A percentile compares a stretch with the other conserved stretches of the same genome.
Conservation (phyloP, 2,329 filamentous ascomycete species). For the Colletotrichum paranaense region DNA sequence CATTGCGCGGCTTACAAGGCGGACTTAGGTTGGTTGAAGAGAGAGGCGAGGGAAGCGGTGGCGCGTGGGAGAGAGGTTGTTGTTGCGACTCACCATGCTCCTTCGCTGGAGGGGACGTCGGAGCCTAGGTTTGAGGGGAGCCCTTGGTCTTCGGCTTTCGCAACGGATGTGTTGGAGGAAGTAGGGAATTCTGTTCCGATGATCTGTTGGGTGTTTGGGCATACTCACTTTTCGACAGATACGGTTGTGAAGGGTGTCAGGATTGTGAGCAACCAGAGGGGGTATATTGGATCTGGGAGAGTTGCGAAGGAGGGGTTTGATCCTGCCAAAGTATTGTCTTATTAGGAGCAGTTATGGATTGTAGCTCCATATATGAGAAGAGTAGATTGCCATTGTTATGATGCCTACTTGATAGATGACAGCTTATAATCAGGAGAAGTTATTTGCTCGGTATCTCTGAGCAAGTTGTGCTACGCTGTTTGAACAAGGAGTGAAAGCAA, state of each 20-base stretch:
- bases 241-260: slow-evolving; percentile 46
- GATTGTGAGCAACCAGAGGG: slow-evolving; percentile 59
- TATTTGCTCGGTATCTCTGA: too few species aligned
- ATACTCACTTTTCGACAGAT: slow-evolving; percentile 58
- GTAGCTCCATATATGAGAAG: too few species aligned
- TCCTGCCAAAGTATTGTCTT: not conserved
- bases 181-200: slow-evolving; percentile 47
- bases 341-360: too few species aligned
- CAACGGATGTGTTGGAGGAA: slow-evolving; percentile 55
- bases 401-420: not conserved
- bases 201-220: slow-evolving; percentile 58
- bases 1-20: slow-evolving; percentile 60
- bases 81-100: slow-evolving; percentile 69
- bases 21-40: slow-evolving; percentile 62
- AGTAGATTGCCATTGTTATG: not conserved
- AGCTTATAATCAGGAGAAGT: not conserved
- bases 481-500: not conserved
- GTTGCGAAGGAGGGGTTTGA: slow-evolving; percentile 19
- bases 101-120: slow-evolving; percentile 59
- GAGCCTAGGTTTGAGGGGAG: slow-evolving; percentile 59
- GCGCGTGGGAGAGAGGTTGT: slow-evolving; percentile 48
- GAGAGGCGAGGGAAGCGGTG: not conserved
- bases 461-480: not conserved
- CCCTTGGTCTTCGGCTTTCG: slow-evolving; percentile 62
- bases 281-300: slow-evolving; percentile 45